phyloP scores from a whole-genome alignment of 441 rosid genomes.

The Hura crepitans region DNA sequence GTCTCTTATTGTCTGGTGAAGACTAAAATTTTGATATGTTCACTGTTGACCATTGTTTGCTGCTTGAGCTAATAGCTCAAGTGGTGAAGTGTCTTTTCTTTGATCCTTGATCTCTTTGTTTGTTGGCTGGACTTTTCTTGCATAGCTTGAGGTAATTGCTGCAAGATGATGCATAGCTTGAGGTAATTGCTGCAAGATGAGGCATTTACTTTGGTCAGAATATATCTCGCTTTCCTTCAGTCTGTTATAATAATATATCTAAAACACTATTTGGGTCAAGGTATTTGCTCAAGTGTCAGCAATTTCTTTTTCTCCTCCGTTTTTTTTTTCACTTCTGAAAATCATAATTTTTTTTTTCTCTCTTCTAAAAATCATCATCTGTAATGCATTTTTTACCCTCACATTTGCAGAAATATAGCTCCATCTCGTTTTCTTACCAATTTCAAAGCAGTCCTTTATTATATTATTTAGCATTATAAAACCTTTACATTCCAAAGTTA shows the following conservation, averaged over 20 bases:
- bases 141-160: background rate
- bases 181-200: too few species aligned
- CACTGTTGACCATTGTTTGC: background rate
- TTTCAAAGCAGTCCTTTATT: conserved; percentile 2
- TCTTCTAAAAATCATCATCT: too few species aligned
- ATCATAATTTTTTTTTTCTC: too few species aligned
- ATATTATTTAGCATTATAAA: background rate
- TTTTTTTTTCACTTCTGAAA: too few species aligned
- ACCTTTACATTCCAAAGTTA: conserved; percentile 14
- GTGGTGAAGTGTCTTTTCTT: background rate
- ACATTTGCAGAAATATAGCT: too few species aligned
- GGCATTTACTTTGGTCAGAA: conserved; percentile 1
- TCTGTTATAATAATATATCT: background rate
- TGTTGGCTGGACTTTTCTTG: background rate
- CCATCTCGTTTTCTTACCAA: too few species aligned
- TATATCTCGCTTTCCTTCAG: background rate
- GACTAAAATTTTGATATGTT: background rate
- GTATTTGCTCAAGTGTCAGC: background rate
- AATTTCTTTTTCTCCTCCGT: too few species aligned
- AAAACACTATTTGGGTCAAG: background rate
- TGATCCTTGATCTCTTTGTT: background rate
- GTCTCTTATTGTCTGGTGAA: background rate
- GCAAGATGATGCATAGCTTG: background rate
- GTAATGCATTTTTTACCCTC: too few species aligned
- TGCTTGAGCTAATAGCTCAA: background rate